phyloP scores from a whole-genome alignment of 2,329 filamentous ascomycete species.

The Fusarium sp. region DNA sequence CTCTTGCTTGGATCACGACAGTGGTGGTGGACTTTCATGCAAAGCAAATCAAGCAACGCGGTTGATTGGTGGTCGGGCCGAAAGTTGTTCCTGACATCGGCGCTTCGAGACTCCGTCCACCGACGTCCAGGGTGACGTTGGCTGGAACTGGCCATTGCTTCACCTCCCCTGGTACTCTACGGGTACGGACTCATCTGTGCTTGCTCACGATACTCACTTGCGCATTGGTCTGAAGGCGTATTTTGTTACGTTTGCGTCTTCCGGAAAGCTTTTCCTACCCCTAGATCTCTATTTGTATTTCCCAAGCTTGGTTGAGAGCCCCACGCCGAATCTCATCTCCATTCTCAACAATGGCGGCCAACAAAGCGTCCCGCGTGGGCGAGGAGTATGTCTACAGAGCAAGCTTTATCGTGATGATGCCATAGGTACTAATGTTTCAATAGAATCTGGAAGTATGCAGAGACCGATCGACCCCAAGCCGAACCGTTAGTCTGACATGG shows the following conservation, averaged over 20 bases:
- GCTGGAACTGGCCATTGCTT: constrained; percentile 27
- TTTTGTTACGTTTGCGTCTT: not conserved
- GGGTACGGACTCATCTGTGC: constrained; percentile 17
- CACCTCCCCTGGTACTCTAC: constrained; percentile 31
- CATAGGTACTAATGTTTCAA: constrained; percentile 50
- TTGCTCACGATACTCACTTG: constrained; percentile 1
- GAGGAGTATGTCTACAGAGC: constrained; percentile 68
- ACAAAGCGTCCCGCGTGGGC: constrained; percentile 73
- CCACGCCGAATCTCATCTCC: constrained; percentile 4
- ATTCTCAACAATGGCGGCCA: constrained; percentile 67
- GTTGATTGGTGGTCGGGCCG: constrained; percentile 55
- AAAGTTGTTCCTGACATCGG: constrained; percentile 53
- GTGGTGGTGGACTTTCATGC: constrained; percentile 37
- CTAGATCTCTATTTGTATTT: not conserved
- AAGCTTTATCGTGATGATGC: constrained; percentile 14
- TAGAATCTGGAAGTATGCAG: constrained; percentile 93
- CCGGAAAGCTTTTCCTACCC: not conserved
- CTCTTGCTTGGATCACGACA: constrained; percentile 29
- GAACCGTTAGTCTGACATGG: constrained; percentile 25
- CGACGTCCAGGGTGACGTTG: constrained; percentile 45
- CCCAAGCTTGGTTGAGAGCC: not conserved
- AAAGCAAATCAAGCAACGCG: constrained; percentile 37
- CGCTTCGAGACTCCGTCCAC: constrained; percentile 43
- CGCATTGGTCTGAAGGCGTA: not conserved
- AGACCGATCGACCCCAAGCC: not conserved